These are phyloP conservation scores for Boletus semigastroideus DNA, from an alignment of 1,284 basidiomycete species.

Conservation along the genomic window DNA sequence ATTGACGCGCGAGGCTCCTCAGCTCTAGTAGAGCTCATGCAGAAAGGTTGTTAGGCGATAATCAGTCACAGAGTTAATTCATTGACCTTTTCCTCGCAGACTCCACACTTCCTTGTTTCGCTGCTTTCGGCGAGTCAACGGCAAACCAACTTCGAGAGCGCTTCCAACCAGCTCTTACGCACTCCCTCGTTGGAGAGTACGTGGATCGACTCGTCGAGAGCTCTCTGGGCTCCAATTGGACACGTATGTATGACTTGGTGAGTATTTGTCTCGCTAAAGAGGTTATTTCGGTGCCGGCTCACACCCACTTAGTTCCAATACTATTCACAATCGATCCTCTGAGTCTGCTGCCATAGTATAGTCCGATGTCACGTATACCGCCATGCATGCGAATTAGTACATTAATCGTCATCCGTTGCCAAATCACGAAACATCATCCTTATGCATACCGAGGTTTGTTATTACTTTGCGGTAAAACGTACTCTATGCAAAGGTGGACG, in stretches of 20 bases:
- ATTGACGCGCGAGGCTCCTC: constrained; percentile 6
- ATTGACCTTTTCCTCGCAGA: constrained; percentile 49
- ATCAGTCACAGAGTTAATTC: background rate
- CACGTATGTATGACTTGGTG: constrained; percentile 88
- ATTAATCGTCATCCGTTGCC: background rate
- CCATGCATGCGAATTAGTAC: constrained; percentile 1
- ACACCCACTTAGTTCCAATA: constrained; percentile 64
- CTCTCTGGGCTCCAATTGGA: constrained; percentile 91
- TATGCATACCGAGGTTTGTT: background rate
- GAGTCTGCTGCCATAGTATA: constrained; percentile 16
- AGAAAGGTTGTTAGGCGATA: constrained; percentile 66
- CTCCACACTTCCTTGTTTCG: constrained; percentile 91
- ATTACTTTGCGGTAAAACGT: background rate
- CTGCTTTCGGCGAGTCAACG: constrained; percentile 88
- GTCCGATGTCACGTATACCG: background rate
- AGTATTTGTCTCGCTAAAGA: constrained; percentile 26
- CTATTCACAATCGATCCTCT: constrained; percentile 81
- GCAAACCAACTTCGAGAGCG: constrained; percentile 86
- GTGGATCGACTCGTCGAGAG: constrained; percentile 86
- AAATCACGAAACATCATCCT: background rate
- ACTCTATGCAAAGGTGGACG: background rate
- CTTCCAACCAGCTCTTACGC: constrained; percentile 90
- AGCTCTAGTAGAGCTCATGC: constrained; percentile 96
- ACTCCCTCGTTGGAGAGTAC: constrained; percentile 85
- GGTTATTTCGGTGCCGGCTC: constrained; percentile 4